phyloP scores from a whole-genome alignment of 2,329 filamentous ascomycete species.

The Cordyceps cicadae region DNA sequence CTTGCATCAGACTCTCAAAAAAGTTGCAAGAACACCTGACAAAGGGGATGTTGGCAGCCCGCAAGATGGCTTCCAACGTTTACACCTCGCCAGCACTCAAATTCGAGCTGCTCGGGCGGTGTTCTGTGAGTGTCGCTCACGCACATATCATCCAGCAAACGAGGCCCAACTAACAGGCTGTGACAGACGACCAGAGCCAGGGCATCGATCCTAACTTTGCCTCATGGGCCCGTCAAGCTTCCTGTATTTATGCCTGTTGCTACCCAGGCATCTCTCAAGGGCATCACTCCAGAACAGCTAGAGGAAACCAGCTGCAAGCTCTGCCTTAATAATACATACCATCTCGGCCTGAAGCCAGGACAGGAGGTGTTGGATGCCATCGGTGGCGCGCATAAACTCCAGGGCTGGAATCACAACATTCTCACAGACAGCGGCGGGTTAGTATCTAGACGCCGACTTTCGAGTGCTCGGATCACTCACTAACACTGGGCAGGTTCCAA shows the following conservation, averaged over 20 bases:
- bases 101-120: constrained; percentile 69
- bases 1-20: constrained; percentile 2
- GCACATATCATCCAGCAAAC: neutral
- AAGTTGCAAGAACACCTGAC: neutral
- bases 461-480: neutral
- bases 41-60: constrained; percentile 23
- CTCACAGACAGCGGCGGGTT: constrained; percentile 73
- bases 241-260: constrained; percentile 99
- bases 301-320: constrained; percentile 82
- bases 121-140: constrained; percentile 56
- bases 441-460: constrained; percentile 20
- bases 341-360: constrained; percentile 88
- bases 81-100: constrained; percentile 59
- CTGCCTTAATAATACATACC: constrained; percentile 97
- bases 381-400: constrained; percentile 87
- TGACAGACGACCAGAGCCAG: constrained; percentile 83
- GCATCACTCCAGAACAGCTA: constrained; percentile 83
- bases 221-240: constrained; percentile 82
- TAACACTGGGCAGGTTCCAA: constrained; percentile 65
- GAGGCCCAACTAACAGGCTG: constrained; percentile 2
- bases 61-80: constrained; percentile 43
- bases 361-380: constrained; percentile 80
- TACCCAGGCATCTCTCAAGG: constrained; percentile 92
- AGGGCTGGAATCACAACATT: constrained; percentile 93
- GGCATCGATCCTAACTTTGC: constrained; percentile 77